phyloP scores from a whole-genome alignment of 768 basidiomycete genomes.

The Holtermanniella nyarrowii region DNA sequence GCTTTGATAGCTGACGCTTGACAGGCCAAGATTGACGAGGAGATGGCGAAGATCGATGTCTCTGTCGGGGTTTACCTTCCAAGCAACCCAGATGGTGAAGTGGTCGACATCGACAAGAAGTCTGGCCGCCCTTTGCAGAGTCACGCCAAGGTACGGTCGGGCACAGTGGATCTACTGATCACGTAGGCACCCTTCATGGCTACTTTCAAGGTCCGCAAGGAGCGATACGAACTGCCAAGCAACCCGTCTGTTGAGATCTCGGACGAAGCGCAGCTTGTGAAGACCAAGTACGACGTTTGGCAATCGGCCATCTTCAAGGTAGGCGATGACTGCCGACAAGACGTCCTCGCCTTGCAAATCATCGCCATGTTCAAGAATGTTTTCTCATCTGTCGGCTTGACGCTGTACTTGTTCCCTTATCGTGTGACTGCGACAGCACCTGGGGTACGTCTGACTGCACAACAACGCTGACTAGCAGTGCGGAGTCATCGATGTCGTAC shows the following conservation, averaged over 20 bases:
- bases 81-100: conserved; percentile 90
- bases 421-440: conserved; percentile 94
- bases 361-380: conserved; percentile 99
- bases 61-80: conserved; percentile 95
- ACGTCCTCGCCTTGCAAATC: conserved; percentile 89
- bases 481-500: conserved; percentile 96
- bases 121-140: conserved; percentile 92
- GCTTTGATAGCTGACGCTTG: conserved; percentile 7
- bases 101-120: conserved; percentile 94
- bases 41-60: conserved; percentile 91
- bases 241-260: conserved; percentile 67
- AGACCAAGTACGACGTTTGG: conserved; percentile 68
- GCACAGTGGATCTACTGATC: neutral
- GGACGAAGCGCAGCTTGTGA: conserved; percentile 23
- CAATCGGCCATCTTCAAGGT: conserved; percentile 99
- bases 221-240: conserved; percentile 55
- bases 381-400: conserved; percentile 76
- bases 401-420: conserved; percentile 87
- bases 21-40: conserved; percentile 96
- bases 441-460: conserved; percentile 53
- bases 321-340: conserved; percentile 96
- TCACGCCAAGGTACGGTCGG: conserved; percentile 71
- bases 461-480: conserved; percentile 50
- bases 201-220: conserved; percentile 94
- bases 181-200: conserved; percentile 96